phyloP scores from a whole-genome alignment of 352 stramenopile genomes.

The Aphanomyces cochlioides region DNA sequence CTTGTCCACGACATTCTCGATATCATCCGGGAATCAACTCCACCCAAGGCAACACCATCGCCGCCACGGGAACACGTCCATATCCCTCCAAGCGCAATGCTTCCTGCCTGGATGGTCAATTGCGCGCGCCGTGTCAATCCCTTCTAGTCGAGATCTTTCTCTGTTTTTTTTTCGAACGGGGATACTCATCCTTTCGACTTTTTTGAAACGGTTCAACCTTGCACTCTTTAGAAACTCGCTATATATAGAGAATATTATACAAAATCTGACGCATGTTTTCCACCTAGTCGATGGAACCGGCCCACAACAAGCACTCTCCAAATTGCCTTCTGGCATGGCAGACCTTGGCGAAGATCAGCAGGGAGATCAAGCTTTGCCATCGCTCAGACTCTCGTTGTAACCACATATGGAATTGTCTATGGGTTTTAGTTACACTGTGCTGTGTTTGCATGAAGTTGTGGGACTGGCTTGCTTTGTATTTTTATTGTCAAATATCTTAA shows the following conservation, averaged over 20 bases:
- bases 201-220: too few relatives aligned
- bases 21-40: slow-evolving; percentile 45
- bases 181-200: too few relatives aligned
- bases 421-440: neutral
- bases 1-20: slow-evolving; percentile 52
- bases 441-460: neutral
- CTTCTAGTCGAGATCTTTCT: slow-evolving; percentile 39
- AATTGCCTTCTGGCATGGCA: too few relatives aligned
- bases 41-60: slow-evolving; percentile 38
- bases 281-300: too few relatives aligned
- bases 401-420: neutral
- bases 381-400: too few relatives aligned
- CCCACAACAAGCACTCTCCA: too few relatives aligned
- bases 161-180: slow-evolving; percentile 19
- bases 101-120: slow-evolving; percentile 48
- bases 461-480: slow-evolving; percentile 2
- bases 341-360: too few relatives aligned
- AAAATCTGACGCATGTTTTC: too few relatives aligned
- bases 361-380: too few relatives aligned
- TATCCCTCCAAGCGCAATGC: slow-evolving; percentile 42
- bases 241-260: too few relatives aligned
- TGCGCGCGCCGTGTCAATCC: slow-evolving; percentile 54
- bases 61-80: slow-evolving; percentile 39
- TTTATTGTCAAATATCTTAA: neutral
- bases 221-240: too few relatives aligned